Evolutionary conservation across 2,329 filamentous ascomycete genomes (phyloP).

Genomic region (Aspergillus quadricinctus): DNA sequence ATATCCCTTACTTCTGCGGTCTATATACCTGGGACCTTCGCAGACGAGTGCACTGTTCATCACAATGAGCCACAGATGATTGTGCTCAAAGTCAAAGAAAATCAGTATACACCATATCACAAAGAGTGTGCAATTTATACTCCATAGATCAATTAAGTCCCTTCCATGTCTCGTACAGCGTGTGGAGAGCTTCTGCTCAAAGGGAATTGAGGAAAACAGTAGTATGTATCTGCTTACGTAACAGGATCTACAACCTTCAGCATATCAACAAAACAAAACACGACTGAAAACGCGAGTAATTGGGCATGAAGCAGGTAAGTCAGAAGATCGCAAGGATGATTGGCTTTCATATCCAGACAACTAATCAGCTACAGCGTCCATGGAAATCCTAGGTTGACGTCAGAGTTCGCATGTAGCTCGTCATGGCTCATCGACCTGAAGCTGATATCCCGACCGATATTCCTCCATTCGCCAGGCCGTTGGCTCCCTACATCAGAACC

Average conservation of each 20-base stretch:
- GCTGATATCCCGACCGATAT: slow-evolving; percentile 22
- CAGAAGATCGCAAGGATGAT: not conserved
- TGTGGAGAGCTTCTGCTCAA: not conserved
- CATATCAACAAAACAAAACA: slow-evolving; percentile 4
- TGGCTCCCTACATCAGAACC: slow-evolving; percentile 37
- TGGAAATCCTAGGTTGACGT: not conserved
- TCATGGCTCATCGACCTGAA: slow-evolving; percentile 21
- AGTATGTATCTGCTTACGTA: slow-evolving; percentile 2
- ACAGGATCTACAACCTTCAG: slow-evolving; percentile 1
- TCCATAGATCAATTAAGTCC: not conserved
- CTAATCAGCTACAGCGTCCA: not conserved
- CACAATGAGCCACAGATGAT: not conserved
- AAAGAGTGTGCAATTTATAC: not conserved
- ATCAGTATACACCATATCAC: not conserved
- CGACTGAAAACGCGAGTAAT: not conserved
- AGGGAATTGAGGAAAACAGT: not conserved
- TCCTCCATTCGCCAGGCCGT: slow-evolving; percentile 31
- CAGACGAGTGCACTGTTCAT: not conserved
- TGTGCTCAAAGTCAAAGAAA: not conserved
- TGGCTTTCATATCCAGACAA: not conserved
- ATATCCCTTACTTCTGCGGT: not conserved
- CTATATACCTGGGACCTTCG: not conserved
- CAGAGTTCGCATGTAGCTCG: not conserved
- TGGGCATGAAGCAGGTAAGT: not conserved
- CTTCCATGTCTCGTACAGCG: not conserved